Evolutionary conservation across 371 early-diverging fungal genomes (phyloP), one percentile per base, ranked within the genome.

Genomic region (Batkoa obscura): DNA sequence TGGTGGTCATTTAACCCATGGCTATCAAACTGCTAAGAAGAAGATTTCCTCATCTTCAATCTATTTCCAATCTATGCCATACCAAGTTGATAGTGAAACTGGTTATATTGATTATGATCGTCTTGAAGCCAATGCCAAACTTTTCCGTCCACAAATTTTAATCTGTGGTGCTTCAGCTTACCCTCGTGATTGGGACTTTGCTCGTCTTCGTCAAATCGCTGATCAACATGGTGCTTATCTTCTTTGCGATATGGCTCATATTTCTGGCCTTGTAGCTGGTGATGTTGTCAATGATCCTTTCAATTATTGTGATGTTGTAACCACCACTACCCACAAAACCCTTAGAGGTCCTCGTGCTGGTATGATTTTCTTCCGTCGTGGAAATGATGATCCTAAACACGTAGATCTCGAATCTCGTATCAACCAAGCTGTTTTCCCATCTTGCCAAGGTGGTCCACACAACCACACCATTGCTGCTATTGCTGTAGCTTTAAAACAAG

Each of bases 281-380:
- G 78, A 83, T 57, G 86, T 88, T 65, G 78, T 88, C 51, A 77
- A 78, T 46, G 80, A 80, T 62, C 97, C 99, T 55, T 99, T 99
- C 72, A 86, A 91, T 65, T 80, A 79, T 74, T 91, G 94, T 68
- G 99, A 99, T 70, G 82, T 99, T 54, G 99, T 99, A 59, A 99
- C 98, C 52, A 99, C 99, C 39, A 99, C 98, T 48, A 98, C 98
- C n/a, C 99, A 99, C 82, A 99, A 99, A 79, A 90, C 96, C 31
- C 80, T 99, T 43, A 81, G 99, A 63, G 99, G 99, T 33, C 99
- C 99, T 48, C 84, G 99, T 62, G 97, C 93, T 58, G 97, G 91
- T 60, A 76, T 99, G 69, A 97, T 99, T 72, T 99, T 98, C 77
- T 96, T 81, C 85, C 90, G 97, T 67, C 82, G 80, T 58, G 78